These are phyloP conservation scores for Eucalyptus tenuipes DNA, from an alignment of 345 rosid species.

Conservation along the genomic window DNA sequence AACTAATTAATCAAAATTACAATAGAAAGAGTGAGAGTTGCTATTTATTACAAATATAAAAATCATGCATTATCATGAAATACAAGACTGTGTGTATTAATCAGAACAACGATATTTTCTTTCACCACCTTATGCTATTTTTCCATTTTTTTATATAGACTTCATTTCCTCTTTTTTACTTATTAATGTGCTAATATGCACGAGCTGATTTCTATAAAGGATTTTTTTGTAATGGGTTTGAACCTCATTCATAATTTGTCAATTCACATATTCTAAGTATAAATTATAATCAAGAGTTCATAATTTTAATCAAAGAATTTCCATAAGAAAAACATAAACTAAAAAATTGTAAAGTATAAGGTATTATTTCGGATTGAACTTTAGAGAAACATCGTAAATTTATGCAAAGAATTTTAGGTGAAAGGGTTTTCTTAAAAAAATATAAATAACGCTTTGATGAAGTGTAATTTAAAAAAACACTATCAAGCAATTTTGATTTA, in stretches of 20 bases:
- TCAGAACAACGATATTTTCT: background rate
- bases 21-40: background rate
- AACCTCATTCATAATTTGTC: background rate
- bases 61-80: background rate
- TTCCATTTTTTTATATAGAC: background rate
- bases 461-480: accelerated
- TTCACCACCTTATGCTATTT: background rate
- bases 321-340: background rate
- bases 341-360: background rate
- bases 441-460: too few relatives aligned
- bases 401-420: background rate
- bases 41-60: background rate
- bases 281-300: background rate
- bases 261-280: background rate
- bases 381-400: background rate
- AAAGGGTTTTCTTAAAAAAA: too few relatives aligned
- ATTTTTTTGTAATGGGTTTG: background rate
- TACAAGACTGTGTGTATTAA: background rate
- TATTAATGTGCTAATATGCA: background rate
- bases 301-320: background rate
- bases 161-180: background rate
- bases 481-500: too few relatives aligned
- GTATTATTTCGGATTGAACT: background rate
- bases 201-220: background rate
- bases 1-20: background rate